Evolutionary conservation across 2,329 filamentous ascomycete genomes (phyloP).

Genomic region (Lithohypha guttulata): DNA sequence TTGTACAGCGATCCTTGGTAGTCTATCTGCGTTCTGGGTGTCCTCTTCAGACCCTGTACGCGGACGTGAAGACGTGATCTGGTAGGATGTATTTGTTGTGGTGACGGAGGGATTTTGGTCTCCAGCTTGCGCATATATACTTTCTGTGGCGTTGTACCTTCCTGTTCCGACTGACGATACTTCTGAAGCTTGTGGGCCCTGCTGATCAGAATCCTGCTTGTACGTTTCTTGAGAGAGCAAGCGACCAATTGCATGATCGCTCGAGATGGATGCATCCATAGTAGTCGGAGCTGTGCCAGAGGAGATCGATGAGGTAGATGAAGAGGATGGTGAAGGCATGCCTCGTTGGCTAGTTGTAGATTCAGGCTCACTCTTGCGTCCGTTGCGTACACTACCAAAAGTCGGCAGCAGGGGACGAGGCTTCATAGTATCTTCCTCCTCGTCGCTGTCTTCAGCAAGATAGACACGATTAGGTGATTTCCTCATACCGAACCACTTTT

Average conservation of each 20-base stretch:
- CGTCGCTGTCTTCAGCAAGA: conserved; percentile 36
- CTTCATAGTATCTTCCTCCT: conserved; percentile 46
- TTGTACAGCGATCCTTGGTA: conserved; percentile 38
- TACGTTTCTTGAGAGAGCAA: conserved; percentile 38
- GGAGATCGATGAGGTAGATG: conserved; percentile 28
- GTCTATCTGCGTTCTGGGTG: conserved; percentile 4
- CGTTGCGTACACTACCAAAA: conserved; percentile 49
- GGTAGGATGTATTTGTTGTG: neutral
- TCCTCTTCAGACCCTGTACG: too few relatives aligned
- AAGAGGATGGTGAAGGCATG: conserved; percentile 11
- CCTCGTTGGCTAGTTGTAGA: conserved; percentile 37
- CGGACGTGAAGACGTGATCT: too few relatives aligned
- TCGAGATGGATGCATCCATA: conserved; percentile 35
- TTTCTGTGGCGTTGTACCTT: conserved; percentile 50
- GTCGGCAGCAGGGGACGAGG: conserved; percentile 49
- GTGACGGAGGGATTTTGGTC: neutral
- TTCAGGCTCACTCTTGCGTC: conserved; percentile 23
- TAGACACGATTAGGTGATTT: conserved; percentile 21
- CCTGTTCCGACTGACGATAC: conserved; percentile 56
- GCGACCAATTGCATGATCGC: conserved; percentile 41
- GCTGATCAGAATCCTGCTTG: conserved; percentile 25
- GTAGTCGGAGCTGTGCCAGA: conserved; percentile 24
- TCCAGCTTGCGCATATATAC: conserved; percentile 9
- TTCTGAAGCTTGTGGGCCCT: conserved; percentile 59
- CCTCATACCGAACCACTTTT: conserved; percentile 30